Percentiles rank a stretch among this genome's conserved stretches.
These are phyloP conservation scores for Sophora flavescens DNA, from an alignment of 306 rosid species.

Conservation along the genomic window DNA sequence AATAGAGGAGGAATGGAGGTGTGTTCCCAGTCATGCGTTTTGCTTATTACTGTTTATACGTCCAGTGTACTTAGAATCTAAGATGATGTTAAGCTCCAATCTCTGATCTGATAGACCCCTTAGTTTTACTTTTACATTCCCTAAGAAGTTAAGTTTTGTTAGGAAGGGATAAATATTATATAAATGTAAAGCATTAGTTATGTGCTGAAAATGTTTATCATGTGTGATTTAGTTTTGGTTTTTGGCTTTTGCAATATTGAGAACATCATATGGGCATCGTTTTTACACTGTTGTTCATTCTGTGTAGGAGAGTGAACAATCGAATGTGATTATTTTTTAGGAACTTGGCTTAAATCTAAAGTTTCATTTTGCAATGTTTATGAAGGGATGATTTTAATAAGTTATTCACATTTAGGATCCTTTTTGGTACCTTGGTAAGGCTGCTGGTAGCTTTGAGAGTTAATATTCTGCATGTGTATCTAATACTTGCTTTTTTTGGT, in stretches of 20 bases:
- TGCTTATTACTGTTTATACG: constrained; percentile 24
- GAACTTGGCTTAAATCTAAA: constrained; percentile 8
- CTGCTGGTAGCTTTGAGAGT: constrained; percentile 34
- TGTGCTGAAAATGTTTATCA: not conserved
- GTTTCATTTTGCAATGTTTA: constrained; percentile 30
- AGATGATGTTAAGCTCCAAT: constrained; percentile 8
- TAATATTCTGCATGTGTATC: constrained; percentile 30
- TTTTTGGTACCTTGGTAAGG: constrained; percentile 17
- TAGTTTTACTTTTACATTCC: constrained; percentile 26
- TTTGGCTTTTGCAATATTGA: constrained; percentile 16
- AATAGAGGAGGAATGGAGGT: constrained; percentile 19
- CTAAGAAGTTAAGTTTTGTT: constrained; percentile 15
- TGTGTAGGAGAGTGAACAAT: not conserved
- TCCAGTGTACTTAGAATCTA: constrained; percentile 20
- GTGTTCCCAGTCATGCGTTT: constrained; percentile 17
- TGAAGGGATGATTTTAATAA: not conserved
- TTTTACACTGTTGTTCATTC: constrained; percentile 16
- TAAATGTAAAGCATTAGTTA: not conserved
- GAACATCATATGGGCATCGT: constrained; percentile 2
- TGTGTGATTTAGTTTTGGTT: constrained; percentile 19
- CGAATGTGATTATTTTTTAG: not conserved
- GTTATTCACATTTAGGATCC: constrained; percentile 23
- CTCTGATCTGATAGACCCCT: constrained; percentile 21
- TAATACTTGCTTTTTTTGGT: constrained; percentile 47
- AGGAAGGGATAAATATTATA: constrained; percentile 22